Conservation (phyloP, 345 rosid species). For the Brassica rapa region DNA sequence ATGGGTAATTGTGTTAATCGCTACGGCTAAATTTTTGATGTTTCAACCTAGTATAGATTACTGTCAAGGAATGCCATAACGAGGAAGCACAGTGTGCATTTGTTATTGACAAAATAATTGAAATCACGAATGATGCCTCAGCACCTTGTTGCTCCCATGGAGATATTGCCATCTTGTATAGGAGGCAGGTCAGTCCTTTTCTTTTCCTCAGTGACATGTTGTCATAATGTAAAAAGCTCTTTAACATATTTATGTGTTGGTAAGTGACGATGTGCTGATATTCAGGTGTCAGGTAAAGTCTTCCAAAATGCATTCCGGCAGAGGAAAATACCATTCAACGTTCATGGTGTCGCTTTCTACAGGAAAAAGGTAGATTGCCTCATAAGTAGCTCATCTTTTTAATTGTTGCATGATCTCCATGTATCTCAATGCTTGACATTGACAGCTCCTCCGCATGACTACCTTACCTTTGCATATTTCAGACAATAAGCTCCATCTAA, state of each 20-base stretch:
- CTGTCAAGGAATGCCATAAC: constrained; percentile 80
- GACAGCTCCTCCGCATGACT: background rate
- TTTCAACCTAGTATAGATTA: constrained; percentile 52
- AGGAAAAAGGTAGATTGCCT: constrained; percentile 74
- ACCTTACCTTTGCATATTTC: constrained; percentile 4
- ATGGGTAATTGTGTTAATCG: background rate
- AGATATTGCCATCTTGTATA: constrained; percentile 74
- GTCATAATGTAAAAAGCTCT: background rate
- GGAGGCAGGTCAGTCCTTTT: constrained; percentile 79
- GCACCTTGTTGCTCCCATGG: constrained; percentile 59
- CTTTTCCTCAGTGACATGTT: constrained; percentile 3
- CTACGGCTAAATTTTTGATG: background rate
- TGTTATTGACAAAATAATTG: constrained; percentile 86
- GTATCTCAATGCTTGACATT: background rate
- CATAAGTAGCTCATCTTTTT: constrained; percentile 3
- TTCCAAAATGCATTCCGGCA: constrained; percentile 81
- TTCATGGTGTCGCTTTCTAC: constrained; percentile 92
- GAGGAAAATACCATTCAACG: constrained; percentile 88
- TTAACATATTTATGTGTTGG: constrained; percentile 13
- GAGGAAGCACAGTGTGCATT: constrained; percentile 89
- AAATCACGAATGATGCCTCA: constrained; percentile 49
- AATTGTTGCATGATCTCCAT: constrained; percentile 7
- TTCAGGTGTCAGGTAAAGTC: constrained; percentile 81
- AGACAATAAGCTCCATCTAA: constrained; percentile 18
- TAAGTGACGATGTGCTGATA: constrained; percentile 30